phyloP scores from a whole-genome alignment of 1,139 yeast species.

The Lodderomyces jiufengensis region DNA sequence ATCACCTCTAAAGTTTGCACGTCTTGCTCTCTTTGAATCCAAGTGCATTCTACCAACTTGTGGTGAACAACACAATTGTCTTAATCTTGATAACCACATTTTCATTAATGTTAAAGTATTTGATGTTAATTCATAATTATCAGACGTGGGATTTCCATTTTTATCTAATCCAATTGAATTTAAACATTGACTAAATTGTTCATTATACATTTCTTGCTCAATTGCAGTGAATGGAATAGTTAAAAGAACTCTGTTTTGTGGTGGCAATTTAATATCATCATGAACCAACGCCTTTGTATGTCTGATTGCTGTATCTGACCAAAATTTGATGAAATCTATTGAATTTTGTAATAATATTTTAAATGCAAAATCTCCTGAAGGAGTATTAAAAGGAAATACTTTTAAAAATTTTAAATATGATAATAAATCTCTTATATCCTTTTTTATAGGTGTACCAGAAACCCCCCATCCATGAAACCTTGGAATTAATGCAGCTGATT shows the following conservation, averaged over 20 bases:
- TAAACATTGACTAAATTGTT: conserved; percentile 58
- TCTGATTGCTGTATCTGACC: conserved; percentile 55
- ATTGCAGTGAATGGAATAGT: conserved; percentile 74
- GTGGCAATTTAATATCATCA: conserved; percentile 71
- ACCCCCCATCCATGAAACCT: conserved; percentile 95
- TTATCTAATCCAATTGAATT: conserved; percentile 58
- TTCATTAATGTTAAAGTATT: conserved; percentile 47
- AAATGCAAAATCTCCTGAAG: conserved; percentile 41
- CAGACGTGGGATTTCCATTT: conserved; percentile 50
- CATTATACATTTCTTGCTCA: conserved; percentile 79
- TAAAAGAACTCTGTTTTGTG: conserved; percentile 65
- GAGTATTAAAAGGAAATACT: conserved; percentile 56
- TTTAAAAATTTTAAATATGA: conserved; percentile 68
- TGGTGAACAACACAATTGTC: conserved; percentile 86
- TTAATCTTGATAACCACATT: conserved; percentile 60
- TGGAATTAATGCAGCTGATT: conserved; percentile 75
- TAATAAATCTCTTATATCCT: conserved; percentile 60
- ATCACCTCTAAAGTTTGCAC: conserved; percentile 13
- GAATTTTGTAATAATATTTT: conserved; percentile 23
- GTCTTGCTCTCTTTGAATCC: conserved; percentile 27
- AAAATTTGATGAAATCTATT: conserved; percentile 43
- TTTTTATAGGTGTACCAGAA: conserved; percentile 87
- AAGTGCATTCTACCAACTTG: conserved; percentile 50
- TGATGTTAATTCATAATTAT: conserved; percentile 50
- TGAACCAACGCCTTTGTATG: conserved; percentile 85